Evolutionary conservation across 345 rosid genomes (phyloP), one percentile per base, ranked within the genome.

Genomic region (Lepidium aucheri): DNA sequence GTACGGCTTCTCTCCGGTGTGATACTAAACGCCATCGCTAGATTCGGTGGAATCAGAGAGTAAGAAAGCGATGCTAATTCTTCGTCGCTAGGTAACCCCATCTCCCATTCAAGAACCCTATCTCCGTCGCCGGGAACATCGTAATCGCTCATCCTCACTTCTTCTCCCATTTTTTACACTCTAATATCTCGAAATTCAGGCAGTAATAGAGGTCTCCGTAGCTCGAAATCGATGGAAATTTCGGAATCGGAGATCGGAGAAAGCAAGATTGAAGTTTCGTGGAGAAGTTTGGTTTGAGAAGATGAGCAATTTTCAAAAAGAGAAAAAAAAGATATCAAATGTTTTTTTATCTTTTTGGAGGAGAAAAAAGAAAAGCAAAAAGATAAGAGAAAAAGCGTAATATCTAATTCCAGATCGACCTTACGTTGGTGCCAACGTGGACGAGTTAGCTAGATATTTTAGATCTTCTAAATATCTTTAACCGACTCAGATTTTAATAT

Each of bases 11-110:
- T 81, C 60, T 82, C 87, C 65, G 83, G 93, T 4, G 84, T 57
- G 63, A 95, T 82, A 38, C 97, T 86, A 75, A 95, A 95, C 14
- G 99, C 98, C 40, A 86, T 79, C 0, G 96, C 97, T 7, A 95
- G 90, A 63, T 82, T 88, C 66, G 75, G 76, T 0, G 99, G 90
- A 43, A 95, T 67, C 64, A 95, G 75, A 43, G 65, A 65, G 74
- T 86, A 88, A 1, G 83, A 84, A 17, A 95, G 79, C 14, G 99
- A 94, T 3, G 97, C 79, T 14, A 95, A 72, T 17, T 95, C 98
- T 9, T 76, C 86, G 35, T 62, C 83, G 67, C 42, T 68, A 0
- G 99, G 99, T 20, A 95, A 55, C 2, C 99, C 99, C 73, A 70
- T 65, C 84, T 87, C 99, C 99, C 98, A 95, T 60, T 86, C 99